A percentile compares a stretch with the other conserved stretches of the same genome.
Conservation (phyloP, 1,284 basidiomycete genomes). For the Meripilus lineatus region DNA sequence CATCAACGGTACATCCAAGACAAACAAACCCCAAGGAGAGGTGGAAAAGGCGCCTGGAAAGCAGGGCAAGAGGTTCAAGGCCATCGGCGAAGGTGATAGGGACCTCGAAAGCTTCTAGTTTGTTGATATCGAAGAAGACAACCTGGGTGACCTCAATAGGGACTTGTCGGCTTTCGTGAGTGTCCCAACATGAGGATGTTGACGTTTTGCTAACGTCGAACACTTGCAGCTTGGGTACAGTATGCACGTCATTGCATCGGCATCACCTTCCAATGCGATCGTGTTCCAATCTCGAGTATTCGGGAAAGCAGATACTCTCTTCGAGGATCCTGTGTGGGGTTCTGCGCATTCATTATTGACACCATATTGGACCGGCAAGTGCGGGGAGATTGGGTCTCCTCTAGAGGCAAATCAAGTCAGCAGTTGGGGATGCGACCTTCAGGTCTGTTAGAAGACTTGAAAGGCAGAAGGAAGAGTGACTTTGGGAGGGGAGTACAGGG, state of each 20-base stretch:
- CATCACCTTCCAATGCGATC: conserved; percentile 28
- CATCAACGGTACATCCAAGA: not conserved
- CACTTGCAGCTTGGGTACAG: not conserved
- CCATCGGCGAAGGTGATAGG: not conserved
- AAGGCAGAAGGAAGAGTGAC: not conserved
- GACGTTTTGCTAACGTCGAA: not conserved
- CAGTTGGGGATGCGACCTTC: conserved; percentile 44
- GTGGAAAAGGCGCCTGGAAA: not conserved
- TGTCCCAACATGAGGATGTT: too few species aligned
- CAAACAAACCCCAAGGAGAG: not conserved
- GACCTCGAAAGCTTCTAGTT: not conserved
- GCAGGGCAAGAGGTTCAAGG: not conserved
- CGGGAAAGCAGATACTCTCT: conserved; percentile 33
- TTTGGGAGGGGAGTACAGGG: not conserved
- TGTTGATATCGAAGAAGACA: not conserved
- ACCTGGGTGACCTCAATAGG: not conserved
- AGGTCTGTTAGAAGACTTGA: conserved; percentile 23
- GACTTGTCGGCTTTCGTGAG: not conserved
- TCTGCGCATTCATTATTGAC: conserved; percentile 47
- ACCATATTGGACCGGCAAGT: conserved; percentile 44
- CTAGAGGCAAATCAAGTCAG: conserved; percentile 45
- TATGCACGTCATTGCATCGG: conserved; percentile 35
- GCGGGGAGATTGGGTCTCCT: not conserved
- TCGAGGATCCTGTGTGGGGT: conserved; percentile 57
- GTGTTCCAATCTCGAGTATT: conserved; percentile 53